A percentile compares a stretch with the other conserved stretches of the same genome.
These are phyloP conservation scores for Aureobasidium subglaciale DNA, from an alignment of 2,329 filamentous ascomycete genomes.

Conservation along the genomic window DNA sequence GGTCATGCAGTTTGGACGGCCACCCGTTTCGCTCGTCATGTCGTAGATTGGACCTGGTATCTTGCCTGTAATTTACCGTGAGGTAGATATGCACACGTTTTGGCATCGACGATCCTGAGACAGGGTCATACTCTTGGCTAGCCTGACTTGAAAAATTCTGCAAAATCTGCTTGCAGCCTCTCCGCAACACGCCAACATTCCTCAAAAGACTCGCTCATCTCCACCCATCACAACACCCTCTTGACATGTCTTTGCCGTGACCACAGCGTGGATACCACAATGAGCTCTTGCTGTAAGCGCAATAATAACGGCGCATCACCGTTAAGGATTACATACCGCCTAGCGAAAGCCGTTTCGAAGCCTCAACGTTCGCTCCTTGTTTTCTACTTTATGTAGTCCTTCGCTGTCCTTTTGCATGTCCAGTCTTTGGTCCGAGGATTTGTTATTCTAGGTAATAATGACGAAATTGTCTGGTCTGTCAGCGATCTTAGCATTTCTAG, in stretches of 20 bases:
- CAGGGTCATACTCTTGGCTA: neutral
- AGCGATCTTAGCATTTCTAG: neutral
- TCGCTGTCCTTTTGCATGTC: neutral
- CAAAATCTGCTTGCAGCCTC: neutral
- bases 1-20: neutral
- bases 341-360: slow-evolving; percentile 8
- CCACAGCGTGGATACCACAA: neutral
- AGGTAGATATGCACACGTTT: too few species aligned
- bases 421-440: neutral
- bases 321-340: neutral
- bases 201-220: neutral
- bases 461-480: neutral
- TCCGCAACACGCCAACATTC: neutral
- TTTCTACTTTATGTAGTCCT: neutral
- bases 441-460: neutral
- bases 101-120: too few species aligned
- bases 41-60: too few species aligned
- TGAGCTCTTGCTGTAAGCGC: neutral
- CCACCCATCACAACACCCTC: slow-evolving; percentile 3
- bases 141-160: neutral
- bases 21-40: neutral
- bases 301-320: neutral
- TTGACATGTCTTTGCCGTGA: neutral
- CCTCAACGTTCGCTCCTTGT: slow-evolving; percentile 1
- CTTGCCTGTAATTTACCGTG: too few species aligned